Evolutionary conservation across 2,329 filamentous ascomycete genomes (phyloP).

Genomic region (Fusarium sp.): DNA sequence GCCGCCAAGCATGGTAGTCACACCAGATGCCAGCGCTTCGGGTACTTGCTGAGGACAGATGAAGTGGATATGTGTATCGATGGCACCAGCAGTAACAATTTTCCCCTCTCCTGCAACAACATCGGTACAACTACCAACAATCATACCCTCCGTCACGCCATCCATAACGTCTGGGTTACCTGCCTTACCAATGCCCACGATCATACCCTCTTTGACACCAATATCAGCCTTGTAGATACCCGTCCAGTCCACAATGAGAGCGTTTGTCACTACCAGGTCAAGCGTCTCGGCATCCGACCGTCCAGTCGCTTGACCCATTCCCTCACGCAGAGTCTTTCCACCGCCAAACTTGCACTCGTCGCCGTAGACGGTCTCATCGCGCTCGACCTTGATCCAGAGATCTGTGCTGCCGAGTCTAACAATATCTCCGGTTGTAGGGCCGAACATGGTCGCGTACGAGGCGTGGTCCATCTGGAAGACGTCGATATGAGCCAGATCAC

Average conservation of each 20-base stretch:
- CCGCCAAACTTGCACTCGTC: conserved; percentile 97
- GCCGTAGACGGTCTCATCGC: conserved; percentile 86
- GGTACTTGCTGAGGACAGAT: conserved; percentile 94
- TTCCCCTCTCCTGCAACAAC: conserved; percentile 91
- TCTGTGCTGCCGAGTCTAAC: conserved; percentile 87
- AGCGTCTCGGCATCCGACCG: conserved; percentile 79
- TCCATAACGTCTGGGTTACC: conserved; percentile 99
- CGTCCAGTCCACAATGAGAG: conserved; percentile 89
- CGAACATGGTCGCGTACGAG: conserved; percentile 91
- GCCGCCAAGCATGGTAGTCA: conserved; percentile 92
- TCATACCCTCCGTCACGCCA: conserved; percentile 81
- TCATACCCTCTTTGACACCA: conserved; percentile 88
- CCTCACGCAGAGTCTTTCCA: conserved; percentile 92
- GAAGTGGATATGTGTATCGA: conserved; percentile 93
- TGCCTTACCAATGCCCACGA: conserved; percentile 92
- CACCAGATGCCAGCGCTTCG: conserved; percentile 86
- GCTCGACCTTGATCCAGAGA: conserved; percentile 92
- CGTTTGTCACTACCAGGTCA: conserved; percentile 91
- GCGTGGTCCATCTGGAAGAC: conserved; percentile 80
- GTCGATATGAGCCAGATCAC: conserved; percentile 68
- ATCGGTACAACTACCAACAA: conserved; percentile 91
- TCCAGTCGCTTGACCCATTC: conserved; percentile 93
- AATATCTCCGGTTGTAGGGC: conserved; percentile 90
- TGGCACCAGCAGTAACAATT: conserved; percentile 91
- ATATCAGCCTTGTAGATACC: conserved; percentile 98